A percentile compares a stretch with the other conserved stretches of the same genome.
phyloP scores from a whole-genome alignment of 495 filamentous ascomycete genomes.

The Aspergillus affinis region DNA sequence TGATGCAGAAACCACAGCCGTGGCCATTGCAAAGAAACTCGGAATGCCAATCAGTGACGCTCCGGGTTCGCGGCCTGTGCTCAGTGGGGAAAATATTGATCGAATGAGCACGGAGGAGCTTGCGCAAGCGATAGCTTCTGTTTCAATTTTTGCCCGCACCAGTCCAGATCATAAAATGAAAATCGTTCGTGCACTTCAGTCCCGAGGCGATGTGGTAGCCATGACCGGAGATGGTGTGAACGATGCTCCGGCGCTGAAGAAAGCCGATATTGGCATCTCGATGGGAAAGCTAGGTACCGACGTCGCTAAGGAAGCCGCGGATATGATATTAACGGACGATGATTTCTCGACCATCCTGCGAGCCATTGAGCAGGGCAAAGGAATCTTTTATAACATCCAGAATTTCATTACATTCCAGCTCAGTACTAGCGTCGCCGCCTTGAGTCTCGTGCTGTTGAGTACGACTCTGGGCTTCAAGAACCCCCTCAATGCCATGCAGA shows the following conservation, averaged over 20 bases:
- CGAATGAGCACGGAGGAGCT: conserved; percentile 83
- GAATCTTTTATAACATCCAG: conserved; percentile 99
- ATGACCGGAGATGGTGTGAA: conserved; percentile 99
- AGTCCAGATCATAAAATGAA: conserved; percentile 98
- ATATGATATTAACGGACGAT: conserved; percentile 98
- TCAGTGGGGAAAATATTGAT: conserved; percentile 88
- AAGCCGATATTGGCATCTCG: conserved; percentile 95
- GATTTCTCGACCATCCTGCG: conserved; percentile 96
- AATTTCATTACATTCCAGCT: conserved; percentile 99
- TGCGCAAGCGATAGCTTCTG: conserved; percentile 76
- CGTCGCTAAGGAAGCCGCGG: conserved; percentile 98
- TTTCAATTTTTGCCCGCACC: conserved; percentile 92
- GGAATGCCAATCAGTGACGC: conserved; percentile 73
- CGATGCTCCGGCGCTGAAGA: conserved; percentile 94
- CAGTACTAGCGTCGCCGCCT: conserved; percentile 91
- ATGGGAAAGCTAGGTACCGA: conserved; percentile 96
- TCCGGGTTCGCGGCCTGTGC: conserved; percentile 59
- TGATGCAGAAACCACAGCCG: conserved; percentile 88
- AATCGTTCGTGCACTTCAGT: conserved; percentile 87
- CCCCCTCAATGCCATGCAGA: conserved; percentile 98
- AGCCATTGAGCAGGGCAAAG: conserved; percentile 98
- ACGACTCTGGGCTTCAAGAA: conserved; percentile 91
- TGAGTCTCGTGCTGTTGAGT: conserved; percentile 87
- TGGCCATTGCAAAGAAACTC: conserved; percentile 88
- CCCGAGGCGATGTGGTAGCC: conserved; percentile 92